phyloP scores from a whole-genome alignment of 495 filamentous ascomycete species.

The Niebla homalea region DNA sequence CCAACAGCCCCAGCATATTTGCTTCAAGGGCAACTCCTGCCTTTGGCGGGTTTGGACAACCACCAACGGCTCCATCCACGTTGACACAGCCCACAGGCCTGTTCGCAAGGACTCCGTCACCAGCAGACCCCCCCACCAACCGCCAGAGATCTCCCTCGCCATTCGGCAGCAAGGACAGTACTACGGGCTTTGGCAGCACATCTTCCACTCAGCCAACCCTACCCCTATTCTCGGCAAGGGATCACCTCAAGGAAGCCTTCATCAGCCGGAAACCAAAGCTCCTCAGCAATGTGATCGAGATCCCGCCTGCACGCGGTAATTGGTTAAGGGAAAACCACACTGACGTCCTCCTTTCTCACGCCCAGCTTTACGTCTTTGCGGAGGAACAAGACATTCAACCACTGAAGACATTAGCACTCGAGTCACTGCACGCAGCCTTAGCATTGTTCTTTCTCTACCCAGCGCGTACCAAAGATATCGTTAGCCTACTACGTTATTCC shows the following conservation, averaged over 20 bases:
- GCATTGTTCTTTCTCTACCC: conserved; percentile 19
- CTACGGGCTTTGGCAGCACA: no score
- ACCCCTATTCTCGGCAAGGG: neutral
- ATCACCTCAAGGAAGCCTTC: neutral
- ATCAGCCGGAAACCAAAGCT: neutral
- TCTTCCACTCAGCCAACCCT: neutral
- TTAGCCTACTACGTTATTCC: conserved; percentile 23
- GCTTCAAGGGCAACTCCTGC: no score
- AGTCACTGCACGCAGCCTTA: conserved; percentile 23
- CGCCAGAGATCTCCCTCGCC: no score
- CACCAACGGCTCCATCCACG: no score
- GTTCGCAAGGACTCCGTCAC: no score
- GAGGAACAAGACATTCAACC: conserved; percentile 22
- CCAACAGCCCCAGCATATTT: no score
- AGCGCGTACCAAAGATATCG: conserved; percentile 15
- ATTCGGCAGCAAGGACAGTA: no score
- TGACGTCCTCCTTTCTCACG: conserved; percentile 25
- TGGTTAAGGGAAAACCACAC: neutral
- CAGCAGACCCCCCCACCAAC: no score
- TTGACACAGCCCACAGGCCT: no score
- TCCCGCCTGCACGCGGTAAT: neutral
- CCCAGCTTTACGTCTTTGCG: conserved; percentile 25
- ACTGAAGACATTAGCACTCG: conserved; percentile 19
- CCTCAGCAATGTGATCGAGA: neutral
- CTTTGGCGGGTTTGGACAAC: no score